These are phyloP conservation scores for Puccinia novopanici DNA, from an alignment of 1,284 basidiomycete genomes.

Conservation along the genomic window DNA sequence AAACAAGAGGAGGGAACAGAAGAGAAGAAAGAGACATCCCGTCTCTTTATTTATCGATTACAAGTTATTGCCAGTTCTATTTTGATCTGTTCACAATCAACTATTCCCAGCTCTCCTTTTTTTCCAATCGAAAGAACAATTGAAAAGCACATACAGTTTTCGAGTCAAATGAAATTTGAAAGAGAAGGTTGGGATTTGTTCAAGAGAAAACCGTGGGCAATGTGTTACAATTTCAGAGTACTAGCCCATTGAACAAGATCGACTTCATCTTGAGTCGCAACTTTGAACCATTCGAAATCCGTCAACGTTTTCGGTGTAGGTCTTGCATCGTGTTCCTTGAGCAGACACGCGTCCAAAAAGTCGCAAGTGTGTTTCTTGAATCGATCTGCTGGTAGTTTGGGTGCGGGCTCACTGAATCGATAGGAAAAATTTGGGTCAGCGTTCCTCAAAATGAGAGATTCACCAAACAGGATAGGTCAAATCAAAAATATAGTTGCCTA, in stretches of 20 bases:
- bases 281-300: slow-evolving; percentile 55
- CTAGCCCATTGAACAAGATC: slow-evolving; percentile 57
- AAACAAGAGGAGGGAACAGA: slow-evolving; percentile 16
- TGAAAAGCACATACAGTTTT: slow-evolving; percentile 17
- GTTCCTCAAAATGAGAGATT: background rate
- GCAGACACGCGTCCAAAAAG: slow-evolving; percentile 54
- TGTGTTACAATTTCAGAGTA: slow-evolving; percentile 51
- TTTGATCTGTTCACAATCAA: background rate
- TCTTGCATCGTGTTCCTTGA: slow-evolving; percentile 51
- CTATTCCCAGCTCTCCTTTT: background rate
- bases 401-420: slow-evolving; percentile 72
- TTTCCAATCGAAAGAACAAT: slow-evolving; percentile 3
- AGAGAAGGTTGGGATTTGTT: background rate
- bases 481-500: background rate
- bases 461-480: background rate
- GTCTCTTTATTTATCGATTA: slow-evolving; percentile 6
- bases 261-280: slow-evolving; percentile 53
- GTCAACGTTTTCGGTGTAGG: slow-evolving; percentile 51
- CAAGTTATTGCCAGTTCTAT: background rate
- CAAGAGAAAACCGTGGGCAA: background rate
- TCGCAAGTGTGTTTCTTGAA: slow-evolving; percentile 62
- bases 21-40: background rate
- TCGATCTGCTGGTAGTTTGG: slow-evolving; percentile 67
- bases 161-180: background rate
- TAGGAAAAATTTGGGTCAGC: background rate